Percentiles rank a stretch among this genome's conserved stretches.
phyloP scores from a whole-genome alignment of 2,329 filamentous ascomycete genomes.

The Onygenales sp. region DNA sequence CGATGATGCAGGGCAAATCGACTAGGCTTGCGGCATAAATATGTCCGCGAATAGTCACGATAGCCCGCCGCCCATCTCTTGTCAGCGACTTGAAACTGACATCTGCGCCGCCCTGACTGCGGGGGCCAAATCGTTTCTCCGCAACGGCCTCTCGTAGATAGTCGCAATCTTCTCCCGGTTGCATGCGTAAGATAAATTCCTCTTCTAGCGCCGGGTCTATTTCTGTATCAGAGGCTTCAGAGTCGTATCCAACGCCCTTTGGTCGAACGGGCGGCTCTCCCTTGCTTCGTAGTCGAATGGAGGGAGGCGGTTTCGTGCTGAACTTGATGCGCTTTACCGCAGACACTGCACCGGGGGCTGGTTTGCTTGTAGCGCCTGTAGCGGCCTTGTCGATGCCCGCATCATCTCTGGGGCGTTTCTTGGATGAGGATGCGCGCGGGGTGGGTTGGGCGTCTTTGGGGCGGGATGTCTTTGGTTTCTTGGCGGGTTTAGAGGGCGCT shows the following conservation, averaged over 20 bases:
- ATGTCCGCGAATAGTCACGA: conserved; percentile 59
- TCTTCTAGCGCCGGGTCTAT: conserved; percentile 80
- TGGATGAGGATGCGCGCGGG: conserved; percentile 4
- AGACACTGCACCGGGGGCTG: neutral
- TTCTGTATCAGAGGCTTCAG: conserved; percentile 86
- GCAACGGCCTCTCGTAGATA: conserved; percentile 68
- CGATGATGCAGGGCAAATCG: conserved; percentile 76
- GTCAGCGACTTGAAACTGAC: conserved; percentile 69
- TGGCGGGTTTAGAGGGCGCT: conserved; percentile 14
- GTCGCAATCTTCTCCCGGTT: conserved; percentile 75
- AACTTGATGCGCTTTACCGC: conserved; percentile 29
- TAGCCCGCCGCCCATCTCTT: conserved; percentile 60
- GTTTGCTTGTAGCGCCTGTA: neutral
- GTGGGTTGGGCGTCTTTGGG: neutral
- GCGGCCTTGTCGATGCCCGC: neutral
- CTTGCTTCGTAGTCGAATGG: conserved; percentile 53
- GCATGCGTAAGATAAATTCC: conserved; percentile 81
- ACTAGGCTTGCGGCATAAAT: conserved; percentile 71
- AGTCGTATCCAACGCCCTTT: conserved; percentile 87
- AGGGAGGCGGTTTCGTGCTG: conserved; percentile 32
- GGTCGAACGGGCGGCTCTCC: conserved; percentile 61
- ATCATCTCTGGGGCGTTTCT: conserved; percentile 11
- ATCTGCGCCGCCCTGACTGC: conserved; percentile 60
- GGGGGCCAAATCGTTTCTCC: conserved; percentile 65
- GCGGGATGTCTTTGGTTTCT: conserved; percentile 10